Conservation (phyloP, 257 asterid species). For the Lavandula angustifolia region DNA sequence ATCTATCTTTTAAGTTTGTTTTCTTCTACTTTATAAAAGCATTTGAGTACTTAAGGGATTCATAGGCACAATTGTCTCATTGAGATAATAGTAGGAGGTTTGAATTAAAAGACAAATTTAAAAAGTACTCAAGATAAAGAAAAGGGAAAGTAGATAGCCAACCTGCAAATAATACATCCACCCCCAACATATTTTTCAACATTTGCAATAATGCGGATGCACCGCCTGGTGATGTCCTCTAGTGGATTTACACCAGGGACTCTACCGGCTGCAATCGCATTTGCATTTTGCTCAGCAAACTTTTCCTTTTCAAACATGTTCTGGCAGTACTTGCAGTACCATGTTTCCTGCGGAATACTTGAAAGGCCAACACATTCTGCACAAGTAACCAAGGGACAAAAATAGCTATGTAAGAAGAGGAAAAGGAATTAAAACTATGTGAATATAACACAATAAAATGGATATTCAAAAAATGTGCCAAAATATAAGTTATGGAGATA, state of each 20-base stretch:
- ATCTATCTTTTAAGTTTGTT: slow-evolving; percentile 5
- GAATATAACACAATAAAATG: slow-evolving; percentile 14
- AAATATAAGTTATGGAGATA: slow-evolving; percentile 13
- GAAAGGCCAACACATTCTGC: slow-evolving; percentile 69
- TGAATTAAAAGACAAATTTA: slow-evolving; percentile 19
- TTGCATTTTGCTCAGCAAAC: slow-evolving; percentile 53
- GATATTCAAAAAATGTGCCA: not conserved
- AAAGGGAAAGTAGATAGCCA: slow-evolving; percentile 20
- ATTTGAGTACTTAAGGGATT: not conserved
- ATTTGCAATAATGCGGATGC: slow-evolving; percentile 70
- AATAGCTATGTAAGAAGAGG: slow-evolving; percentile 19
- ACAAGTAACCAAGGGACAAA: slow-evolving; percentile 25
- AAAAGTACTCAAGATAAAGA: slow-evolving; percentile 2
- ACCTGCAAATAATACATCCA: slow-evolving; percentile 96
- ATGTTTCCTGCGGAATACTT: slow-evolving; percentile 59
- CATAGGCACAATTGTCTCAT: slow-evolving; percentile 5
- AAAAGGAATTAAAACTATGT: slow-evolving; percentile 10
- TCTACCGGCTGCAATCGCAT: slow-evolving; percentile 95
- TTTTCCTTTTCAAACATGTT: slow-evolving; percentile 60
- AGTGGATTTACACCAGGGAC: slow-evolving; percentile 75
- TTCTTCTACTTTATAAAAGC: not conserved
- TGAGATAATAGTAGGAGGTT: slow-evolving; percentile 10
- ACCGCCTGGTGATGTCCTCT: slow-evolving; percentile 68
- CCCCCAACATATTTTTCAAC: slow-evolving; percentile 50
- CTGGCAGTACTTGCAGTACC: slow-evolving; percentile 77